Evolutionary conservation across 129 eudicot genomes (phyloP), one percentile per base, ranked within the genome.

Genomic region (Mikania micrantha): DNA sequence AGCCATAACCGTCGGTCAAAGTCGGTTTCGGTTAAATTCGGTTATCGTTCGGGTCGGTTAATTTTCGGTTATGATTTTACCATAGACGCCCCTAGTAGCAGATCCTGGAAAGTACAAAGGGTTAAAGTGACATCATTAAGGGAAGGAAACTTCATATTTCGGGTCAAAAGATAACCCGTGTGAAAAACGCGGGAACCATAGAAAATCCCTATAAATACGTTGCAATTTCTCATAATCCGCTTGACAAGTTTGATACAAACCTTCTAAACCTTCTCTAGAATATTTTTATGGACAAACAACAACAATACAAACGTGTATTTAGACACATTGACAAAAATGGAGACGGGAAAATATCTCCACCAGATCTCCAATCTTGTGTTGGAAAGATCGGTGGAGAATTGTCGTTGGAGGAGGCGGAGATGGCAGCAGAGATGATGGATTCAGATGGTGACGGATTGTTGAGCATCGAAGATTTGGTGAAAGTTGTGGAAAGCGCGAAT

Each of bases 401-500:
- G 64, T 65, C 87, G 11, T 56, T 74, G 35, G 83, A 59, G 59
- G 88, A 88, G 45, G 91, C 91, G 2, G 85, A 80, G 85, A 60
- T 72, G 57, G 96, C 88, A 0, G 88, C 87, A 4, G 75, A 13
- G 59, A 21, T 77, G 40, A 60, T 74, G 83, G 96, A 88, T 54
- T 75, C 85, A 0, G 85, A 85, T 50, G 85, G 88, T 0, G 96
- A 88, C 67, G 96, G 91, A 15, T 44, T 85, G 73, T 56, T 88
- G 27, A 70, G 83, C 19, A 36, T 88, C 73, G 87, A 85, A n/a
- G 96, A 88, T 48, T 80, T 88, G 28, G 63, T 74, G 0, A 82
- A 66, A n/a, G 44, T 88, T 6, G 77, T 88, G 24, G 83, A 85
- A 60, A 82, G 80, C 1, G 88, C 72, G 0, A 85, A 64, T 5